Conservation (phyloP, 2,329 filamentous ascomycete species). For the Cercospora sp. region DNA sequence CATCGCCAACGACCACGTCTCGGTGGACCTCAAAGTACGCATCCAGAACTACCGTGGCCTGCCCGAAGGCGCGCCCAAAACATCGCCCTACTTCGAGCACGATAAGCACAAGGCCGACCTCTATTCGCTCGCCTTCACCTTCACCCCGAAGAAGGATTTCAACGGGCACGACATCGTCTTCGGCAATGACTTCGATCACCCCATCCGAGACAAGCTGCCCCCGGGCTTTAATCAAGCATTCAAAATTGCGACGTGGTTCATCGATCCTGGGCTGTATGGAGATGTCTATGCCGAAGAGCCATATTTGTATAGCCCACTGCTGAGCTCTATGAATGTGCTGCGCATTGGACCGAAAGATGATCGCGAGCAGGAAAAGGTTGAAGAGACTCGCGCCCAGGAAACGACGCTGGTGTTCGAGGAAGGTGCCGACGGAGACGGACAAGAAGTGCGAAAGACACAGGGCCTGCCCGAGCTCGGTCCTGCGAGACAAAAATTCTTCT, state of each 20-base stretch:
- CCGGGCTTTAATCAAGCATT: slow-evolving; percentile 84
- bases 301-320: slow-evolving; percentile 78
- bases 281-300: slow-evolving; percentile 86
- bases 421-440: slow-evolving; percentile 50
- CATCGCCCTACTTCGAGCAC: slow-evolving; percentile 74
- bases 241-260: slow-evolving; percentile 81
- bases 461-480: slow-evolving; percentile 44
- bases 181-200: slow-evolving; percentile 92
- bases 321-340: slow-evolving; percentile 77
- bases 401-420: slow-evolving; percentile 58
- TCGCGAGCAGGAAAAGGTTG: slow-evolving; percentile 35
- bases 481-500: slow-evolving; percentile 61
- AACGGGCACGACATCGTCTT: slow-evolving; percentile 76
- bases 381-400: slow-evolving; percentile 53
- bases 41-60: slow-evolving; percentile 69
- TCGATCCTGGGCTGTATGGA: slow-evolving; percentile 87
- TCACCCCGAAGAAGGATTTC: slow-evolving; percentile 69
- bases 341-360: slow-evolving; percentile 59
- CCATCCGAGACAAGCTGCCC: slow-evolving; percentile 81
- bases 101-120: slow-evolving; percentile 72
- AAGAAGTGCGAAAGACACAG: slow-evolving; percentile 42
- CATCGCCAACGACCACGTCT: slow-evolving; percentile 64
- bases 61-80: slow-evolving; percentile 66
- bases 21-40: slow-evolving; percentile 70
- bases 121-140: slow-evolving; percentile 79